Base-by-base conservation (phyloP, 1,139 yeast genomes). In the Ogataea hybrid region DNA sequence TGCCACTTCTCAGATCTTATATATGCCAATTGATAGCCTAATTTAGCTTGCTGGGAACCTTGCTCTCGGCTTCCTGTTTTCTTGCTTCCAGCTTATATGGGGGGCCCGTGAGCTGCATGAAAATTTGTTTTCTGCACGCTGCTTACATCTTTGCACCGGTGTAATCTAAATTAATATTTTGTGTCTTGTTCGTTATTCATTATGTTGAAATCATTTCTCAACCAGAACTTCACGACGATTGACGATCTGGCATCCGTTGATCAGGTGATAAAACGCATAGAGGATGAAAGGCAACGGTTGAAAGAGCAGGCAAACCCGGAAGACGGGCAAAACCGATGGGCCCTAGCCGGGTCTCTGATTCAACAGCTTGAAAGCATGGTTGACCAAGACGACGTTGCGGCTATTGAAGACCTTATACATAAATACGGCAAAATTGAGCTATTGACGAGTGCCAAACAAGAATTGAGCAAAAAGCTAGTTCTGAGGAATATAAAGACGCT, bases 371-470 rank as follows among this genome's bases (percentile, higher is more conserved):
- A 31, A 3, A 3, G n/a, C 3, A 29, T 42, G 1, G 30, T 47
- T 4, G 42, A 42, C 4, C 9, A 17, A 5, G 40, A 36, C 16
- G 45, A 45, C 21, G 6, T 47, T 6, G 35, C n/a, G 1, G 56
- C 47, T 16, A 36, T 66, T 1, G 52, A 52, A 8, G 34, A 28
- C 2, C 41, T 66, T 40, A 56, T 51, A 17, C 43, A 37, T 2
- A 52, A 56, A 39, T 61, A 62, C 46, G 70, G 70, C 4, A 41
- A 54, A 15, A 40, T 67, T 39, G 48, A 51, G 31, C 43, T 65
- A 1, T 48, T 68, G 16, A 42, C 48, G 11, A 41, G 48, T 2
- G 31, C 62, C 9, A 57, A 52, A 6, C 37, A 46, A 12, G 39
- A 50, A 20, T 44, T 46, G 16, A 18, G 35, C 9, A 47, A 51